phyloP scores from a whole-genome alignment of 352 stramenopile genomes.

The Saprolegnia parasitica region DNA sequence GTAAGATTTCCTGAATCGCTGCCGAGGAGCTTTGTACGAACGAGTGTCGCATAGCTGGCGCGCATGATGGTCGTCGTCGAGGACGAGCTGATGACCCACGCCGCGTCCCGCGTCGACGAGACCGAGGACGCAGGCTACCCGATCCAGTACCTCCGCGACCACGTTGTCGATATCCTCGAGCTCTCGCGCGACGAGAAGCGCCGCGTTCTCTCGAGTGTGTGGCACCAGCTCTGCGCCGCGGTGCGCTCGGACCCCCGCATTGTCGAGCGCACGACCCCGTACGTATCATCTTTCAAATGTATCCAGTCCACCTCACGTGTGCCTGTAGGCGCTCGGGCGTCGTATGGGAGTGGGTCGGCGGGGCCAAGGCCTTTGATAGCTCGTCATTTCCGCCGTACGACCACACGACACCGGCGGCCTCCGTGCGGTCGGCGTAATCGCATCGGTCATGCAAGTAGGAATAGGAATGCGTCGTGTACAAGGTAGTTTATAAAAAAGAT shows the following conservation, averaged over 20 bases:
- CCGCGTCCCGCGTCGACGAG: background rate
- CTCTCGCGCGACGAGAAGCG: conserved; percentile 5
- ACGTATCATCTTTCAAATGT: background rate
- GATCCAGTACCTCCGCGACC: conserved; percentile 6
- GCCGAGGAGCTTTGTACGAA: background rate
- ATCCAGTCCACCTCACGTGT: background rate
- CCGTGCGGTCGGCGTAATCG: background rate
- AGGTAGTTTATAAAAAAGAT: background rate
- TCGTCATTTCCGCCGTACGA: background rate
- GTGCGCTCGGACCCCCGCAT: conserved; percentile 10
- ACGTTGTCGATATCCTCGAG: conserved; percentile 21
- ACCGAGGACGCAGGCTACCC: conserved; percentile 16
- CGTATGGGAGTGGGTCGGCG: conserved; percentile 5
- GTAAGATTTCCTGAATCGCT: background rate
- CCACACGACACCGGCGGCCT: background rate
- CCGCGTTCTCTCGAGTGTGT: conserved; percentile 12
- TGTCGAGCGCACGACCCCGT: background rate
- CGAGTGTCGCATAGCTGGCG: background rate
- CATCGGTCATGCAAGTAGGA: background rate
- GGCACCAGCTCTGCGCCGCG: background rate
- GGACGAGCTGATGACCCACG: conserved; percentile 23
- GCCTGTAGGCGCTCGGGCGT: background rate
- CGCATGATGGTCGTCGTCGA: conserved; percentile 18
- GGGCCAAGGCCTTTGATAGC: background rate
- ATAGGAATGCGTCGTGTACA: background rate